Conservation (phyloP, 768 basidiomycete species). For the Hericium erinaceus region DNA sequence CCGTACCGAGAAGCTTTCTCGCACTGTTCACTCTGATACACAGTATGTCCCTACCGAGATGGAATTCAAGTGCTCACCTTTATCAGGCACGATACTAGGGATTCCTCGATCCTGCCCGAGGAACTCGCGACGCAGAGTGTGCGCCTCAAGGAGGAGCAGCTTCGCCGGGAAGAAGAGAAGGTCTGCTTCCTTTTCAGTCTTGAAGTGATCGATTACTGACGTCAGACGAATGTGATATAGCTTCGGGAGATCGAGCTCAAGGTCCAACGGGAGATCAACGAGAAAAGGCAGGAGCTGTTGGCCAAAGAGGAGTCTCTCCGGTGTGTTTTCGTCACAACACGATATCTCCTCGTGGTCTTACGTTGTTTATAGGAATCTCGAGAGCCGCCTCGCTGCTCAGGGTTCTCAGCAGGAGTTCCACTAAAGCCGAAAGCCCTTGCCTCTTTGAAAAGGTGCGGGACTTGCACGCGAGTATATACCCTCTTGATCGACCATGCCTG, state of each 20-base stretch:
- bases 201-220: too few relatives aligned
- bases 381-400: slow-evolving; percentile 85
- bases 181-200: slow-evolving; percentile 24
- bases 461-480: slow-evolving; percentile 19
- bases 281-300: slow-evolving; percentile 92
- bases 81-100: slow-evolving; percentile 34
- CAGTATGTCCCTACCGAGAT: slow-evolving; percentile 36
- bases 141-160: slow-evolving; percentile 97
- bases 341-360: neutral
- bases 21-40: slow-evolving; percentile 75
- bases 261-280: slow-evolving; percentile 95
- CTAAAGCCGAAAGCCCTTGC: slow-evolving; percentile 23
- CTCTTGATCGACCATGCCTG: slow-evolving; percentile 1
- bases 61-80: neutral
- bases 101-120: slow-evolving; percentile 88
- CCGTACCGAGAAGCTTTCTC: slow-evolving; percentile 93
- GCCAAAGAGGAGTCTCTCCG: slow-evolving; percentile 94
- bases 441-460: slow-evolving; percentile 9
- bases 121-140: slow-evolving; percentile 96
- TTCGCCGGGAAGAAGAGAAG: slow-evolving; percentile 95
- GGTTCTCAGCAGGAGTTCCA: slow-evolving; percentile 77
- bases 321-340: slow-evolving; percentile 28
- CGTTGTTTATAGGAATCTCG: slow-evolving; percentile 56
- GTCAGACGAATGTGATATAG: slow-evolving; percentile 25
- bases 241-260: slow-evolving; percentile 97